Evolutionary conservation across 2,329 filamentous ascomycete species (phyloP).

Genomic region (Scytalidium sp.): DNA sequence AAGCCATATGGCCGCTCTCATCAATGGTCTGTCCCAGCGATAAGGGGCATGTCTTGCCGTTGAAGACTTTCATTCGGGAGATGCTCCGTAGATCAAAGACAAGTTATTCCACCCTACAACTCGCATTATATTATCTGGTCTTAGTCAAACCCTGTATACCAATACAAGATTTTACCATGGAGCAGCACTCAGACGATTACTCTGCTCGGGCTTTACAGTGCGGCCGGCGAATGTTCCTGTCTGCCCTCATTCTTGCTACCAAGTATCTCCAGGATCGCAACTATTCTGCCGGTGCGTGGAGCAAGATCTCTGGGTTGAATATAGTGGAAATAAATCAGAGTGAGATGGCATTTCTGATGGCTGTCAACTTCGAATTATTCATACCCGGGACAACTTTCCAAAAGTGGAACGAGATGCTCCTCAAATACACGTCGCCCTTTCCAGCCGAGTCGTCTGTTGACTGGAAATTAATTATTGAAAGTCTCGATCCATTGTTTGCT

Average conservation of each 20-base stretch:
- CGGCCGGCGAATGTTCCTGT: conserved; percentile 91
- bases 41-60: conserved; percentile 68
- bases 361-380: conserved; percentile 89
- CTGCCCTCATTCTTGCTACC: conserved; percentile 86
- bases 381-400: conserved; percentile 83
- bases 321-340: conserved; percentile 91
- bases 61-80: conserved; percentile 93
- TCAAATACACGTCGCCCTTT: conserved; percentile 60
- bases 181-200: conserved; percentile 69
- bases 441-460: conserved; percentile 23
- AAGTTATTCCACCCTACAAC: conserved; percentile 92
- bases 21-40: conserved; percentile 72
- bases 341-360: conserved; percentile 81
- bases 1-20: conserved; percentile 90
- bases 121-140: conserved; percentile 89
- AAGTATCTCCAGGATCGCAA: conserved; percentile 96
- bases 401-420: conserved; percentile 84
- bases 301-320: conserved; percentile 90
- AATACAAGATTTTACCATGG: conserved; percentile 74
- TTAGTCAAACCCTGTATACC: conserved; percentile 86
- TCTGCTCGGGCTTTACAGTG: conserved; percentile 80
- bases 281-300: conserved; percentile 93
- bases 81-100: conserved; percentile 87
- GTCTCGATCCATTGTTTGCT: conserved; percentile 49
- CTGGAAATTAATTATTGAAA: conserved; percentile 53